Base-by-base conservation (phyloP, 1,284 basidiomycete genomes). In the Abortiporus biennis region DNA sequence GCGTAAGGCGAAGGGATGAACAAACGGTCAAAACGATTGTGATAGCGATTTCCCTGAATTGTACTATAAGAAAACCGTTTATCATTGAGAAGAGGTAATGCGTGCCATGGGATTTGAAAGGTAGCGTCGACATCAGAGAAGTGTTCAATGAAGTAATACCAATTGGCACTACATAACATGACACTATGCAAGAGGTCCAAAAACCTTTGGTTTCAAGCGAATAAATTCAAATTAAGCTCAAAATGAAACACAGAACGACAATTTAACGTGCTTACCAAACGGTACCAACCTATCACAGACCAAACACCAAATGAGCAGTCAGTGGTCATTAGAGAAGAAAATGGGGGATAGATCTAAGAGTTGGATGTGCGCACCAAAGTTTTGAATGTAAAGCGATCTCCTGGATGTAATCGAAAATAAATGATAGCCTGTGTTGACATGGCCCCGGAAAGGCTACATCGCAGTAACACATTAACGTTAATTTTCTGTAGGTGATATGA, bases 361-460 rank as follows among this genome's bases (percentile, higher is more conserved):
- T n/a, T n/a, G n/a, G n/a, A n/a, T n/a, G n/a, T 6, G 21, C 47
- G 30, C 25, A 57, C 55, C 33, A 52, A 44, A 23, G 37, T 6
- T 30, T 54, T 54, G 39, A 50, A 43, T 5, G 27, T 17, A 16
- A 27, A 1, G 4, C 38, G 44, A 37, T 57, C 55, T 2, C 41
- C 40, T 5, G 44, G 48, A 31, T 54, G 56, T 21, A 54, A 22
- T 19, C 51, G 36, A 20, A 43, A 51, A 35, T 56, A 57, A 6
- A 57, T 32, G 40, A 50, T 48, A 3, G 39, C 44, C 34, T 57
- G 55, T 23, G 48, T 42, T 6, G 44, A 29, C 2, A 52, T 48
- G 3, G 50, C 40, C 11, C 54, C 55, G 4, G 54, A 54, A 12
- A 57, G 46, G 22, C 55, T 57, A 4, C 23, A 38, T 23, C n/a